Evolutionary conservation across 192 early-diverging fungal species (phyloP).

Genomic region (Thamnidium elegans): DNA sequence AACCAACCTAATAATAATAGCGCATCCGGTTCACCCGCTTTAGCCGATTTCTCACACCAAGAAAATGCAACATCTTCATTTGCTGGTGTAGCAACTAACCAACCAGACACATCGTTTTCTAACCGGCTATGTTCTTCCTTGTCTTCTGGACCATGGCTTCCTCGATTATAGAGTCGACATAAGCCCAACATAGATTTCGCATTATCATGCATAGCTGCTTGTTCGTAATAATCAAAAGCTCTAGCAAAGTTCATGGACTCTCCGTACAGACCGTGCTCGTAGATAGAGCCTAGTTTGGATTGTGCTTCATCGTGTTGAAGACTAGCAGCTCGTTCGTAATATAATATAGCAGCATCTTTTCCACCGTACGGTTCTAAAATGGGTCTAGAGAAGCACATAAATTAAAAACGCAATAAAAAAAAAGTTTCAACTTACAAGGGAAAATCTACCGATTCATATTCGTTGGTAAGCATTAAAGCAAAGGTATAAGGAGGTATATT

Average conservation of each 20-base stretch:
- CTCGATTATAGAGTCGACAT: conserved; percentile 85
- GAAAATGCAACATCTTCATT: conserved; percentile 58
- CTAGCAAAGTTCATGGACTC: conserved; percentile 61
- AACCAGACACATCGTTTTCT: conserved; percentile 15
- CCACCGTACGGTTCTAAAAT: conserved; percentile 11
- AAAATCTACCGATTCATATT: conserved; percentile 52
- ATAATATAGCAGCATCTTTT: conserved; percentile 63
- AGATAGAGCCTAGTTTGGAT: conserved; percentile 74
- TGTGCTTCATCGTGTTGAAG: conserved; percentile 72
- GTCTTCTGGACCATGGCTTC: conserved; percentile 38
- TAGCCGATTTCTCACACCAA: conserved; percentile 77
- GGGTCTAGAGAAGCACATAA: background rate
- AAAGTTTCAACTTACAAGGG: conserved; percentile 21
- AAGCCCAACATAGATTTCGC: conserved; percentile 85
- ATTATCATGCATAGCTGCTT: conserved; percentile 74
- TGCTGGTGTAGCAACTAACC: background rate
- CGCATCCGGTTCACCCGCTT: conserved; percentile 2
- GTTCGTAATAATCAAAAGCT: conserved; percentile 75
- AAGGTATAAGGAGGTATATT: conserved; percentile 76
- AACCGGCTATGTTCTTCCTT: conserved; percentile 7
- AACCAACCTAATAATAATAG: conserved; percentile 22
- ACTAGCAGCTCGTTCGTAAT: conserved; percentile 72
- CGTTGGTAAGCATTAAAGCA: conserved; percentile 74
- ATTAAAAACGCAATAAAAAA: conserved; percentile 7
- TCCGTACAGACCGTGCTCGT: conserved; percentile 75